These are phyloP conservation scores for Mallotus japonicus DNA, from an alignment of 441 rosid genomes.

Conservation along the genomic window DNA sequence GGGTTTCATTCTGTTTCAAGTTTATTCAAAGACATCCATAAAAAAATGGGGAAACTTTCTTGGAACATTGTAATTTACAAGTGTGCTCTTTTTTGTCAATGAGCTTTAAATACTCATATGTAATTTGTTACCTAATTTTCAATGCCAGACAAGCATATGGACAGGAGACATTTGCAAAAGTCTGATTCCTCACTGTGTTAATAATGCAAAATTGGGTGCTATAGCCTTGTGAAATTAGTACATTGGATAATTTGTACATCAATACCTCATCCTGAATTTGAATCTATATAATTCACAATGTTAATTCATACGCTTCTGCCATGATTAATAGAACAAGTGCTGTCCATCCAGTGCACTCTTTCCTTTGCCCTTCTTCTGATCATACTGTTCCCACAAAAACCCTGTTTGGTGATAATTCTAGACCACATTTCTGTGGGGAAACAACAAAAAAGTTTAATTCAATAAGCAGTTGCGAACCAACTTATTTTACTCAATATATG, in stretches of 20 bases:
- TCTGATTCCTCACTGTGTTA: no score
- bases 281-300: background rate
- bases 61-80: no score
- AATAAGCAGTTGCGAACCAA: slow-evolving; percentile 5
- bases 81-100: no score
- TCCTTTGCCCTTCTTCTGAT: slow-evolving; percentile 77
- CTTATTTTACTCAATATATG: background rate
- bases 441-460: slow-evolving; percentile 9
- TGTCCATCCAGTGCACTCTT: slow-evolving; percentile 95
- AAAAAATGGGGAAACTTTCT: no score
- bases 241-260: background rate
- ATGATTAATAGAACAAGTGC: slow-evolving; percentile 68
- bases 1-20: background rate
- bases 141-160: no score
- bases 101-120: no score
- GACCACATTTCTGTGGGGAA: slow-evolving; percentile 71
- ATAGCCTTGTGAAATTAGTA: background rate
- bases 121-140: no score
- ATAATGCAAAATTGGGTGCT: background rate
- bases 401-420: slow-evolving; percentile 74
- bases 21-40: background rate
- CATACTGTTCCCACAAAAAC: slow-evolving; percentile 96
- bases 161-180: no score
- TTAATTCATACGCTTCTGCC: slow-evolving; percentile 58
- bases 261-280: background rate